Evolutionary conservation across 805 yeast genomes (phyloP).

Genomic region (Hanseniaspora hatyaiensis): DNA sequence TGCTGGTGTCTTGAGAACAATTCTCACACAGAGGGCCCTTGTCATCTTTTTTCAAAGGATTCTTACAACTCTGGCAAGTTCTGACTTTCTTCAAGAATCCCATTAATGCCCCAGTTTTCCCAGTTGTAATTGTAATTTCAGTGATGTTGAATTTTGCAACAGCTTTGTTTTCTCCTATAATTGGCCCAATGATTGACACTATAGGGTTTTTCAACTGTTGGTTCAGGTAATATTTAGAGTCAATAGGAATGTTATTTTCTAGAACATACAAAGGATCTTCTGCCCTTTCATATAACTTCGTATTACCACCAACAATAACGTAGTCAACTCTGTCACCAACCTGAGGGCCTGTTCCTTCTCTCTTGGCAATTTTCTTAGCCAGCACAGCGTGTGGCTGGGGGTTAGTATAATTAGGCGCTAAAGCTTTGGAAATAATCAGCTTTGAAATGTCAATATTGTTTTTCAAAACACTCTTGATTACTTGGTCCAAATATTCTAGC

Average conservation of each 20-base stretch:
- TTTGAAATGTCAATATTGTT: slow-evolving; percentile 87
- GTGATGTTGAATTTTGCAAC: slow-evolving; percentile 59
- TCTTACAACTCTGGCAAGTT: slow-evolving; percentile 76
- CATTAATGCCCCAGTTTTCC: slow-evolving; percentile 79
- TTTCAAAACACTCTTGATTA: slow-evolving; percentile 81
- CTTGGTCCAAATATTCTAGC: slow-evolving; percentile 67
- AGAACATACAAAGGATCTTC: slow-evolving; percentile 92
- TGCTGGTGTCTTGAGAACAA: slow-evolving; percentile 63
- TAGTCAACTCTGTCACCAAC: slow-evolving; percentile 97
- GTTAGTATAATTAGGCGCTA: slow-evolving; percentile 85
- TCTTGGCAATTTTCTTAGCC: slow-evolving; percentile 88
- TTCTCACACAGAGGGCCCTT: slow-evolving; percentile 66
- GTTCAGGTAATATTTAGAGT: slow-evolving; percentile 83
- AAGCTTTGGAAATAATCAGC: slow-evolving; percentile 83
- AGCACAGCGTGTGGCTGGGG: slow-evolving; percentile 96
- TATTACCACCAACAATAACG: slow-evolving; percentile 75
- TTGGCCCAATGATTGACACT: slow-evolving; percentile 88
- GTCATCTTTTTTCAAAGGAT: slow-evolving; percentile 53
- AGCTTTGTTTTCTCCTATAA: slow-evolving; percentile 75
- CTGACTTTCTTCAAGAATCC: slow-evolving; percentile 82
- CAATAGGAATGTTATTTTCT: slow-evolving; percentile 86
- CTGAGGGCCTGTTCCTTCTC: slow-evolving; percentile 97
- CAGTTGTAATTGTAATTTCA: slow-evolving; percentile 35
- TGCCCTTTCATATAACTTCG: slow-evolving; percentile 83
- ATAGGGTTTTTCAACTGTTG: slow-evolving; percentile 89